Base-by-base conservation (phyloP, 2,329 filamentous ascomycete species). In the Exophiala sp. region DNA sequence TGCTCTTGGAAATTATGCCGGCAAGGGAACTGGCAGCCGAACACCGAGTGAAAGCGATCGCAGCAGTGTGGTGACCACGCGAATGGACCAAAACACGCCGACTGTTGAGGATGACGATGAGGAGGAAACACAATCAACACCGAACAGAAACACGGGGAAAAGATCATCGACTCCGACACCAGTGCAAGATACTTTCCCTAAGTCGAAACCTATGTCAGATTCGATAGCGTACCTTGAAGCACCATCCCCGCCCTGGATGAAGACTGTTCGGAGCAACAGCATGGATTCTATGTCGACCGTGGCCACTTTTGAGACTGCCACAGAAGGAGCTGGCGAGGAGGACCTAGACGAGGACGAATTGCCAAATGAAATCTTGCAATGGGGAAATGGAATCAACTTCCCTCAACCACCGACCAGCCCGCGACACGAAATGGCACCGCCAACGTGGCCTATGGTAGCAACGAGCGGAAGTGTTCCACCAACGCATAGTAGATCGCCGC, bases 1-100 rank as follows among this genome's bases (percentile, higher is more conserved):
- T 62, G 90, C 91, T 9, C 86, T 96, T 80, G 91, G 90, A 5
- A 90, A 72, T 51, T 76, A 71, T 54, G 68, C 71, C 16, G 59
- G 61, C n/a, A 59, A 42, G 11, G 54, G 59, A 10, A 48, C 51
- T 16, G 53, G 54, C 47, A 62, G 54, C 46, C 54, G 56, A 33
- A 61, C 54, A 35, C 57, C 57, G 5, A 57, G 52, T 41, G 59
- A 62, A 24, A 64, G 60, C 45, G 58, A 62, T 33, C 47, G 49
- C 29, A 57, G 58, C 42, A 62, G 60, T 43, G 54, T 61, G 14
- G 47, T 51, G 24, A 64, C 62, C 11, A 62, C 59, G 24, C 51
- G 62, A 43, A 34, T 57, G 14, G 54, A 57, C 41, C 52, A 44
- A 36, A 50, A 54, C 21, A 62, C 62, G 3, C 62, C 62, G 10